Percentiles rank a stretch among this genome's conserved stretches.
Conservation (phyloP, 2,329 filamentous ascomycete genomes). For the Monilinia laxa region DNA sequence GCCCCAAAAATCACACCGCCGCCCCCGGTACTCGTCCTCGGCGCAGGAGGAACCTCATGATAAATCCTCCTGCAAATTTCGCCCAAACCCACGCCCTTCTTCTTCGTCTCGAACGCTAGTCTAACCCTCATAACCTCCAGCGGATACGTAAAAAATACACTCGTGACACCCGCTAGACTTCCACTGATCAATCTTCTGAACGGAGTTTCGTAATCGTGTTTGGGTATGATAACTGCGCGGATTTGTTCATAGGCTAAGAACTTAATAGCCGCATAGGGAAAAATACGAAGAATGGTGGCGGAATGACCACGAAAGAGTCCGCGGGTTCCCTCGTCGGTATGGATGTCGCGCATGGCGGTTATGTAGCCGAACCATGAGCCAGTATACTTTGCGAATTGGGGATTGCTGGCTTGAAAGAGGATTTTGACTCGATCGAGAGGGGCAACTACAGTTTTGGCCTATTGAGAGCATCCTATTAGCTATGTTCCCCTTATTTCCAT, state of each 20-base stretch:
- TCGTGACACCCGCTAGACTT: conserved; percentile 77
- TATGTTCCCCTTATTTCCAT: not conserved
- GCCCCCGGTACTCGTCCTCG: conserved; percentile 44
- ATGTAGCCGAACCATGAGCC: conserved; percentile 83
- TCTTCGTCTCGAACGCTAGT: conserved; percentile 89
- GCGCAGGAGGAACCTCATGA: conserved; percentile 59
- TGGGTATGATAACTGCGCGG: conserved; percentile 72
- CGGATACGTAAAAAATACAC: conserved; percentile 95
- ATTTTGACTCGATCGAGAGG: conserved; percentile 98
- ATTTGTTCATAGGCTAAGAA: conserved; percentile 98
- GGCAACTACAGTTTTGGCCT: conserved; percentile 95
- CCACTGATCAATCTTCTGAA: conserved; percentile 73
- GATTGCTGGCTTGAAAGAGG: conserved; percentile 93
- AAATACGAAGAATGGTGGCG: conserved; percentile 88
- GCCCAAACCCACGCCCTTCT: conserved; percentile 58
- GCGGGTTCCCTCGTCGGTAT: conserved; percentile 65
- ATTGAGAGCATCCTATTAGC: not conserved
- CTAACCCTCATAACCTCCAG: conserved; percentile 91
- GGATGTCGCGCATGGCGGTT: conserved; percentile 82
- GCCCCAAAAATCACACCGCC: conserved; percentile 44
- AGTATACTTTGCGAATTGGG: conserved; percentile 89
- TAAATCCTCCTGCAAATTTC: conserved; percentile 86
- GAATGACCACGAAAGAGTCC: conserved; percentile 94
- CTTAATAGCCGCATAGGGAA: conserved; percentile 96
- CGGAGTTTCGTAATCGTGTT: conserved; percentile 73